Base-by-base conservation (phyloP, 768 basidiomycete species). In the Cyathus striatus region DNA sequence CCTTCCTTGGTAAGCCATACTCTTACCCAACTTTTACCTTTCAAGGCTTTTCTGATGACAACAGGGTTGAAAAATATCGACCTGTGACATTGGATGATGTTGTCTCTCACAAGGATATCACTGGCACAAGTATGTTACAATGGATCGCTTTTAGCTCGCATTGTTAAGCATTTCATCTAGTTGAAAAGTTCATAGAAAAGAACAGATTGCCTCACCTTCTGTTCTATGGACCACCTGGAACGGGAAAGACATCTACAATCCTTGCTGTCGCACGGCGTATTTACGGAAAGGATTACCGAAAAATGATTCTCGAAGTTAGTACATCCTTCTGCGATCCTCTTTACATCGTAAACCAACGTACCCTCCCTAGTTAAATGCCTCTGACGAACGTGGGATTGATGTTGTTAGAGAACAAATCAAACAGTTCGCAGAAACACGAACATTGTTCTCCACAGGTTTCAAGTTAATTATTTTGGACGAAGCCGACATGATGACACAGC, bases 401-500 rank as follows among this genome's bases (percentile, higher is more conserved):
- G 94, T 97, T 34, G 96, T 99, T 14, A 82, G 96, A 40, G 96
- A 98, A 63, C 94, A 97, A 70, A 94, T 99, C 62, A 99, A 98
- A 61, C 92, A 91, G 57, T 99, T 98, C 54, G 93, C 96, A 1
- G 91, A 94, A 66, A 97, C 94, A 12, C 81, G 92, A 40, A 96
- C 92, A 7, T 65, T 97, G 5, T 86, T 83, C 58, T 81, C 91
- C 10, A 93, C 93, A 55, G 91, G 91, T 14, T 98, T 84, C 78
- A 99, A 98, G 57, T 83, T 99, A 59, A 95, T 99, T 63, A 83
- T 99, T 48, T 80, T 99, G 24, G 96, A 99, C 53, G 96, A 99
- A 64, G 96, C 96, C n/a, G 96, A 99, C 72, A 96, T 96, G 95
- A 99, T 99, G 96, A 99, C 96, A 0, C 86, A 92, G 49, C 86